phyloP scores from a whole-genome alignment of 2,329 filamentous ascomycete genomes.

The Botrytis deweyae region DNA sequence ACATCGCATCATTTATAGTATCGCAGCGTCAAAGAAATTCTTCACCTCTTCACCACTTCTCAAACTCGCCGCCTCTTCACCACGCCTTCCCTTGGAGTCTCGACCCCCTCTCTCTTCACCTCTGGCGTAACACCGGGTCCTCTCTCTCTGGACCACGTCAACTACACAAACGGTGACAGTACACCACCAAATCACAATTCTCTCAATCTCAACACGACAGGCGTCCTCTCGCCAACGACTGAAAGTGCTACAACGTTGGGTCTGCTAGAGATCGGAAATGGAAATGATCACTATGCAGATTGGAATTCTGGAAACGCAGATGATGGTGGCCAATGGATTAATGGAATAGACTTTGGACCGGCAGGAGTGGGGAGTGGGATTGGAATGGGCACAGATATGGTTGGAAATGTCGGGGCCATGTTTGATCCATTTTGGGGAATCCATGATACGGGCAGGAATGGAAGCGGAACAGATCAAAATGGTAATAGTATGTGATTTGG shows the following conservation, averaged over 20 bases:
- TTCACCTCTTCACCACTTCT: not conserved
- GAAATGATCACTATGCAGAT: constrained; percentile 9
- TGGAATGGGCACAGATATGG: not conserved
- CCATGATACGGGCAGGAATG: not conserved
- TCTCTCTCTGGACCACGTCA: not conserved
- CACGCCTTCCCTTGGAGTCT: not conserved
- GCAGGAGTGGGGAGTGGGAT: not conserved
- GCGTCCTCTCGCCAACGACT: not conserved
- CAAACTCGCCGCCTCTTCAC: constrained; percentile 3
- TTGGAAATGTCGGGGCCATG: constrained; percentile 3
- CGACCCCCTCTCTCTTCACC: not conserved
- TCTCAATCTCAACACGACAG: not conserved
- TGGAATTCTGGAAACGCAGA: constrained; percentile 5
- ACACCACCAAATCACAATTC: not conserved
- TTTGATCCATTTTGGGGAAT: constrained; percentile 12
- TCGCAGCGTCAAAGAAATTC: constrained; percentile 14
- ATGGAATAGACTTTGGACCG: not conserved
- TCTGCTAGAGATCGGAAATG: not conserved
- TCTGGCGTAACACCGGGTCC: not conserved
- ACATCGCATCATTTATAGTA: not conserved
- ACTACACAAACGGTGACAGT: not conserved
- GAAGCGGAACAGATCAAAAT: not conserved
- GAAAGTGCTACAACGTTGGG: not conserved
- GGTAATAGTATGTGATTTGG: not conserved
- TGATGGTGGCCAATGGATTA: constrained; percentile 6